Base-by-base conservation (phyloP, 2,329 filamentous ascomycete genomes). In the Botrytis byssoidea region DNA sequence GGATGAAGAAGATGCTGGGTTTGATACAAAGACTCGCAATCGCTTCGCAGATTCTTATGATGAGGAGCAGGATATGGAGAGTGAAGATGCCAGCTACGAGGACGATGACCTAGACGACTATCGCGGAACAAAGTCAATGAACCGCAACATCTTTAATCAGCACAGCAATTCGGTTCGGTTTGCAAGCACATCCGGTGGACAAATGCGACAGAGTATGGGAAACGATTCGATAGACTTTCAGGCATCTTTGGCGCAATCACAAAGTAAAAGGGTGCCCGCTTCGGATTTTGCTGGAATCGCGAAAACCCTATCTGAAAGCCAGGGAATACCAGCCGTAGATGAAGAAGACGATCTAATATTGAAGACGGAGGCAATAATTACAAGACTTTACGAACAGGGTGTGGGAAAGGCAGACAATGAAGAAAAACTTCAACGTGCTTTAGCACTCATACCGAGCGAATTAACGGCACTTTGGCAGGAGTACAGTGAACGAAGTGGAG, bases 291-390 rank as follows among this genome's bases (percentile, higher is more conserved):
- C 90, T 6, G 85, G 88, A 10, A 89, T 97, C 74, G 93, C 93
- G 44, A 92, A 91, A 80, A 90, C 91, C 75, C 82, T 95, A 16
- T 89, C 91, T 85, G 81, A 84, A 81, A 81, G 88, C 81, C 82
- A 86, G 82, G 87, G 87, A 51, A 84, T 88, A 48, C 89, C 92
- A 1, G 79, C 83, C 29, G 84, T 97, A 64, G 85, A 86, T 7
- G 95, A 98, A 82, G 85, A 90, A 1, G 89, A 91, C 74, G 86
- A 90, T 64, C 82, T 97, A 32, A 89, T 98, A 64, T 83, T 97
- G 48, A 86, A 88, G 67, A 97, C 93, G 18, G 95, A 98, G 81
- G 86, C 89, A 57, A 83, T 93, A 59, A 84, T 97, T 57, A 86
- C 86, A 68, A 85, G 85, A 70, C 84, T 95, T 29, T 93, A 93